phyloP scores from a whole-genome alignment of 2,329 filamentous ascomycete genomes.

The Periconia sp. region DNA sequence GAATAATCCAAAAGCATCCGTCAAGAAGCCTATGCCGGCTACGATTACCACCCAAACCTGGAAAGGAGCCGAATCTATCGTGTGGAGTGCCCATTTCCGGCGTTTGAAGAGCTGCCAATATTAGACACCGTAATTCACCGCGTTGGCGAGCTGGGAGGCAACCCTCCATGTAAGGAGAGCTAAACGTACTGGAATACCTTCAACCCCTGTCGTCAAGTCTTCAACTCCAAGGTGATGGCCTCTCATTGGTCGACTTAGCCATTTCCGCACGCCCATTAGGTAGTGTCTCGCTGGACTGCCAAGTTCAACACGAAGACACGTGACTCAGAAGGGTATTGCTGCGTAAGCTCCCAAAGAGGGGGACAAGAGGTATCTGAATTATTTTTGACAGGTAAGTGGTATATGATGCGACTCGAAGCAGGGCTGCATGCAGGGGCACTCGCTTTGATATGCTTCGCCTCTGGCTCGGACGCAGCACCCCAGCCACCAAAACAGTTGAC shows the following conservation, averaged over 20 bases:
- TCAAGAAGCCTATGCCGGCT: conserved; percentile 49
- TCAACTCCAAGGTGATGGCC: conserved; percentile 36
- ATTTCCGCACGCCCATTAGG: conserved; percentile 40
- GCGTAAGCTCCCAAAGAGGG: background rate
- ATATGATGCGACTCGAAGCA: background rate
- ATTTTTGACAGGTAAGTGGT: too few relatives aligned
- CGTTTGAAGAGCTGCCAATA: conserved; percentile 30
- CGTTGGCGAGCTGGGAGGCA: background rate
- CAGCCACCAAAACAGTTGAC: too few relatives aligned
- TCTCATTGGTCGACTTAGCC: conserved; percentile 37
- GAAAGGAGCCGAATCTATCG: conserved; percentile 41
- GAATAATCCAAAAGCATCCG: conserved; percentile 49
- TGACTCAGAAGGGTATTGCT: too few relatives aligned
- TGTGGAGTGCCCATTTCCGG: conserved; percentile 40
- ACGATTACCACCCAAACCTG: conserved; percentile 46
- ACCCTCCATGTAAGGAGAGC: too few relatives aligned
- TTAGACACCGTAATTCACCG: conserved; percentile 6
- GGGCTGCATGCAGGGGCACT: background rate
- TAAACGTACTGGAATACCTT: conserved; percentile 35
- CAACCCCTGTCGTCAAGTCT: conserved; percentile 39
- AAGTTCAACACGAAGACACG: conserved; percentile 1
- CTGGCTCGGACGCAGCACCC: too few relatives aligned
- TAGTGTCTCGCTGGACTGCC: too few relatives aligned
- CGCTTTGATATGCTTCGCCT: conserved; percentile 3
- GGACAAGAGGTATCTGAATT: too few relatives aligned